Conservation (phyloP, 306 rosid species). For the Dicorynia guianensis region DNA sequence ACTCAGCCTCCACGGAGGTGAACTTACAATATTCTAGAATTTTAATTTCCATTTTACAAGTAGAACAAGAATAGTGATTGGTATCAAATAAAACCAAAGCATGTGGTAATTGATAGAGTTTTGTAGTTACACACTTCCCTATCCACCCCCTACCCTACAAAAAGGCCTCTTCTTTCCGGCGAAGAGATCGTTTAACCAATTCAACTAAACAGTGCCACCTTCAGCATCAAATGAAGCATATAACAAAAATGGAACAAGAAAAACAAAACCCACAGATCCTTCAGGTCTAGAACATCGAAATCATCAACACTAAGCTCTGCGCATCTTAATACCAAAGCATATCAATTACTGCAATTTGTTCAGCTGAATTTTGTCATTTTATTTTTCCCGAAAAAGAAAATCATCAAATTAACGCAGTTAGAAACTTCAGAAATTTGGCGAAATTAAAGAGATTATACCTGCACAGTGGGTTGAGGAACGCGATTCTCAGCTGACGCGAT, state of each 20-base stretch:
- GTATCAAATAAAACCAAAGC: slow-evolving; percentile 33
- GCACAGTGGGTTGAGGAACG: slow-evolving; percentile 60
- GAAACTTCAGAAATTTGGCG: background rate
- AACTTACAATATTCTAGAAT: background rate
- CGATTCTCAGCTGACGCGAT: slow-evolving; percentile 76
- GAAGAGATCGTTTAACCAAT: slow-evolving; percentile 33
- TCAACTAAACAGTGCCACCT: slow-evolving; percentile 25
- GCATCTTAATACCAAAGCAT: background rate
- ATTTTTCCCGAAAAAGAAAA: background rate
- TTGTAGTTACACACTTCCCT: slow-evolving; percentile 28
- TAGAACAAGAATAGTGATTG: slow-evolving; percentile 23
- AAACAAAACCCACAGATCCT: background rate
- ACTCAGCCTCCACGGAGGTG: slow-evolving; percentile 36
- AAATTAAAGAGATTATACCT: slow-evolving; percentile 48
- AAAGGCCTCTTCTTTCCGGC: slow-evolving; percentile 31
- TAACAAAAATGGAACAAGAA: background rate
- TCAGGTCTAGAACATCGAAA: slow-evolving; percentile 5
- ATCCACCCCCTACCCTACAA: background rate
- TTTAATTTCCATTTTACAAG: slow-evolving; percentile 4
- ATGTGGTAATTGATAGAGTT: slow-evolving; percentile 12
- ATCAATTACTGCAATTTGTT: background rate
- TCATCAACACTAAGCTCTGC: background rate
- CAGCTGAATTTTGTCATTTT: background rate
- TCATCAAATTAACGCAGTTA: slow-evolving; percentile 21
- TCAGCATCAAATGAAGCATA: slow-evolving; percentile 5